Conservation (phyloP, 2,329 filamentous ascomycete genomes). For the Verticillium zaregamsianum region DNA sequence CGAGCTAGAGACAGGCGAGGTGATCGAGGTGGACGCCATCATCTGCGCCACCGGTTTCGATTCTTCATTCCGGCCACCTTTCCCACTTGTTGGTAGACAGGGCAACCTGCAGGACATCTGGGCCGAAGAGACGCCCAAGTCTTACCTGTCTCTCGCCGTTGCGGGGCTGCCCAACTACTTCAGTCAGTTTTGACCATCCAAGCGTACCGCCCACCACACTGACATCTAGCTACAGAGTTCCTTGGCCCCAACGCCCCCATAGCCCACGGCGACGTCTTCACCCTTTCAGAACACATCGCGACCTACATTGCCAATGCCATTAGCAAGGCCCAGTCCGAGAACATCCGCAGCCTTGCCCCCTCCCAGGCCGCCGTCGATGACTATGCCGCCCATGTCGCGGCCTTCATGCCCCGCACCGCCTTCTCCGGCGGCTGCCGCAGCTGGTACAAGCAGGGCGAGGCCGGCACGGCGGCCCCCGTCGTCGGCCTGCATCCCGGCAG, state of each 20-base stretch:
- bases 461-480: constrained; percentile 33
- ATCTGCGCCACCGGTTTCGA: constrained; percentile 57
- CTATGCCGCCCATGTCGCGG: constrained; percentile 42
- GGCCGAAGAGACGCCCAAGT: constrained; percentile 35
- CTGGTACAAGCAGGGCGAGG: constrained; percentile 46
- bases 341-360: constrained; percentile 41
- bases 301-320: constrained; percentile 46
- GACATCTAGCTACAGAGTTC: constrained; percentile 31
- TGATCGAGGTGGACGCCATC: constrained; percentile 50
- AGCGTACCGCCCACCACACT: neutral
- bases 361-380: constrained; percentile 43
- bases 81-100: constrained; percentile 43
- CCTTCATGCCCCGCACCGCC: constrained; percentile 50
- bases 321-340: constrained; percentile 45
- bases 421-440: constrained; percentile 44
- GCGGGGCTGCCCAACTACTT: constrained; percentile 52
- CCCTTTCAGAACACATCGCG: constrained; percentile 46
- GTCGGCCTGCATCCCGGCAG: constrained; percentile 47
- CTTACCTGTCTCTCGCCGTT: constrained; percentile 52
- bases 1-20: constrained; percentile 39
- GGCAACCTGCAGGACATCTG: constrained; percentile 49
- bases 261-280: constrained; percentile 46
- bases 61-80: constrained; percentile 46
- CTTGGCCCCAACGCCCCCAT: constrained; percentile 49
- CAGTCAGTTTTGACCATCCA: constrained; percentile 29